Base-by-base conservation (phyloP, 768 basidiomycete species). In the Steccherinum ochraceum region DNA sequence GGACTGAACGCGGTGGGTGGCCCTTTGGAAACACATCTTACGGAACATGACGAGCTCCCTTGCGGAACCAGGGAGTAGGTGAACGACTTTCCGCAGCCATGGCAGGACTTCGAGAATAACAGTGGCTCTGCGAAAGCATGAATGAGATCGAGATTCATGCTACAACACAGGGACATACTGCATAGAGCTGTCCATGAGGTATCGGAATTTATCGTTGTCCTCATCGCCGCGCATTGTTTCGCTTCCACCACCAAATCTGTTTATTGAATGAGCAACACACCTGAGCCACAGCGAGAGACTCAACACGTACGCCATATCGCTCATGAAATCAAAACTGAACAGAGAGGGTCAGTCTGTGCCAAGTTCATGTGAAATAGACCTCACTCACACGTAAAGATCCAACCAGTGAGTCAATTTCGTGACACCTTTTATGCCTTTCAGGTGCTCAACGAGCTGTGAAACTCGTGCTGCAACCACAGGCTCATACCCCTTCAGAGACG, bases 401-500 rank as follows among this genome's bases (percentile, higher is more conserved):
- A 61, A 19, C 50, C 56, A 57, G 7, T 25, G 19, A 3, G 47
- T 42, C 3, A 57, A 12, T 13, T 54, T 48, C 1, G 54, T 45
- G 5, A 24, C 24, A 13, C 43, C 51, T 18, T 43, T 40, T 21
- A 23, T 16, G 12, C 23, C 10, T 5, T 41, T 47, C 4, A 56
- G 42, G 5, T 46, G 27, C 13, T 63, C 58, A 1, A 58, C 44
- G 19, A 60, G 53, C 57, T 18, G 58, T 2, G 23, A 40, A 0
- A 54, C 57, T 16, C 73, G 65, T 49, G 59, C 67, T 5, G 60
- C 59, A 12, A 76, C 59, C 18, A 69, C 65, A 1, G 52, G 60
- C 52, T 74, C 67, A 53, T 77, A 78, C 12, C 67, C 71, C 55
- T 74, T 74, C n/a, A 77, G 51, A 4, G 73, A 70, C 4, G 64